A percentile compares a stretch with the other conserved stretches of the same genome.
Conservation (phyloP, 2,329 filamentous ascomycete genomes). For the Nigrospora oryzae region DNA sequence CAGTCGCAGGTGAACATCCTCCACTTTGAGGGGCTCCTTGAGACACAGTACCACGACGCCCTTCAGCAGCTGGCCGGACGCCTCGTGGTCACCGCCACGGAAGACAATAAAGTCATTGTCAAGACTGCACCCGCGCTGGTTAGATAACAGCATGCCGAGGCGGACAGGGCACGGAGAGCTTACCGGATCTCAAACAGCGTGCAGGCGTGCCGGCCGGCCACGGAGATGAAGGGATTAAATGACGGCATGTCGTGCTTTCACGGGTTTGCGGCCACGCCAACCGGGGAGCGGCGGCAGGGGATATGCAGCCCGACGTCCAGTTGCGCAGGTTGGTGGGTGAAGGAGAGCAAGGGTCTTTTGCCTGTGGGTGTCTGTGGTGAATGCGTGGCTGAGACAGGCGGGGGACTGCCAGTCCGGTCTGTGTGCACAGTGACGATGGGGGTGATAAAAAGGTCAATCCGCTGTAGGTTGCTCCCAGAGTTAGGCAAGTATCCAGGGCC, state of each 20-base stretch:
- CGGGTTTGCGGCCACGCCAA: too few species aligned
- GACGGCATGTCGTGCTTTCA: conserved; percentile 14
- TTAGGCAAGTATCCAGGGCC: too few species aligned
- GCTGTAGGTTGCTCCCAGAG: too few species aligned
- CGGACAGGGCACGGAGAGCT: neutral
- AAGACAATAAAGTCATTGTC: conserved; percentile 75
- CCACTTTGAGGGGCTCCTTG: conserved; percentile 58
- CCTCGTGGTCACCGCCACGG: conserved; percentile 66
- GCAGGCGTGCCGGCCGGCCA: conserved; percentile 19
- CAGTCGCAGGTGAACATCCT: conserved; percentile 64
- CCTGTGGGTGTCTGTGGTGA: too few species aligned
- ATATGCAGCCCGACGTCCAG: too few species aligned
- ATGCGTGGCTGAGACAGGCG: too few species aligned
- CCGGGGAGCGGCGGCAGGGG: too few species aligned
- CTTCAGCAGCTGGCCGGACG: conserved; percentile 65
- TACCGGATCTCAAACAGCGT: conserved; percentile 27
- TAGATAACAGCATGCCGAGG: neutral
- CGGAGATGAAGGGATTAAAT: conserved; percentile 21
- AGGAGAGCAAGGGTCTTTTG: too few species aligned
- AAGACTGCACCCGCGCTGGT: conserved; percentile 38
- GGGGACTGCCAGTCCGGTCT: too few species aligned
- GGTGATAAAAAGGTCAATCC: too few species aligned
- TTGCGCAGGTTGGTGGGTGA: too few species aligned
- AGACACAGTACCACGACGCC: conserved; percentile 69
- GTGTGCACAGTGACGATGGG: too few species aligned